These are phyloP conservation scores for Vishniacozyma victoriae DNA, from an alignment of 768 basidiomycete species.

Conservation along the genomic window DNA sequence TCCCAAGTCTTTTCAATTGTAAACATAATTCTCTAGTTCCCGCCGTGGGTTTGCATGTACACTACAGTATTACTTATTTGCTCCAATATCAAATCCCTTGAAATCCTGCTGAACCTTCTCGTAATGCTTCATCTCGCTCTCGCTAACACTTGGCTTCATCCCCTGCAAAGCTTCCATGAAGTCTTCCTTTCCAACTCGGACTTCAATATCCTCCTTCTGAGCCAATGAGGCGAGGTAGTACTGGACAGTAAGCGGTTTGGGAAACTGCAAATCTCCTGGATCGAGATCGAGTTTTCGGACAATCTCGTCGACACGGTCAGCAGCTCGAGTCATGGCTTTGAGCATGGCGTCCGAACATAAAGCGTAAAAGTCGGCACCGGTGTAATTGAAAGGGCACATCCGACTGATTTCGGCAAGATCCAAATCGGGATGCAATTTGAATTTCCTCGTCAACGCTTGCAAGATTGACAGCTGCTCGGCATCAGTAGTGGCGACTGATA, in stretches of 20 bases:
- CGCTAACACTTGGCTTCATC: constrained; percentile 55
- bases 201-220: constrained; percentile 59
- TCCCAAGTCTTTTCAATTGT: no score
- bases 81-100: constrained; percentile 25
- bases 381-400: constrained; percentile 83
- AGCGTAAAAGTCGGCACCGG: constrained; percentile 97
- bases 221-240: constrained; percentile 86
- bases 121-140: constrained; percentile 81
- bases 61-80: no score
- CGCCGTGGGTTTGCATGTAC: no score
- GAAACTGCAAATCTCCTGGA: constrained; percentile 46
- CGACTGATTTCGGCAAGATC: constrained; percentile 62
- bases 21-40: no score
- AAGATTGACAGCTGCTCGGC: constrained; percentile 78
- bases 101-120: constrained; percentile 64
- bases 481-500: constrained; percentile 84
- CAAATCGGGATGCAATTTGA: constrained; percentile 66
- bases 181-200: constrained; percentile 69
- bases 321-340: constrained; percentile 86
- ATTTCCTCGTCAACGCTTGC: constrained; percentile 85
- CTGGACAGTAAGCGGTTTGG: constrained; percentile 72
- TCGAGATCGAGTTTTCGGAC: neutral
- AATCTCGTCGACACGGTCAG: constrained; percentile 61
- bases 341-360: constrained; percentile 94
- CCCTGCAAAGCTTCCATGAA: constrained; percentile 67